These are phyloP conservation scores for Tilletia caries DNA, from an alignment of 1,284 basidiomycete species.

Conservation along the genomic window DNA sequence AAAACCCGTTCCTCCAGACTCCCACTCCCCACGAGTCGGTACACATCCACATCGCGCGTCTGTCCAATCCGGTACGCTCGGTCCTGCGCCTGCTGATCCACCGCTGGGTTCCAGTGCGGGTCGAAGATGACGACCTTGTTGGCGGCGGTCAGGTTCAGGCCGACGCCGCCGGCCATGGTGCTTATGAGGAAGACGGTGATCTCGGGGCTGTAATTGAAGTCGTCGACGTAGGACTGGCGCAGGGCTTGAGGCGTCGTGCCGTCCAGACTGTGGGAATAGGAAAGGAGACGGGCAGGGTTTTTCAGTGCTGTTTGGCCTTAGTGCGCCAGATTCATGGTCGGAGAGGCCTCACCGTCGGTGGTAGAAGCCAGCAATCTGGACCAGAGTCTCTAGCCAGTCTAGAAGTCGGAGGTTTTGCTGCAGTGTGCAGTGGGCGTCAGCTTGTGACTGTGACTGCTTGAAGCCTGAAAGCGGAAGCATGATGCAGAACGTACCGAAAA, in stretches of 20 bases:
- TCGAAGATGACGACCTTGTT: slow-evolving; percentile 87
- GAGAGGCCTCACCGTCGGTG: not conserved
- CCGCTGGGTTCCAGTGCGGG: slow-evolving; percentile 72
- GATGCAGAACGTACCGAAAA: not conserved
- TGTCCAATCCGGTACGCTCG: slow-evolving; percentile 62
- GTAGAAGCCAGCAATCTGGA: slow-evolving; percentile 60
- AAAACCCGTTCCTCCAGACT: slow-evolving; percentile 60
- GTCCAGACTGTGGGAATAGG: slow-evolving; percentile 69
- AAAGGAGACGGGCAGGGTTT: too few relatives aligned
- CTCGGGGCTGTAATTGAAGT: slow-evolving; percentile 70
- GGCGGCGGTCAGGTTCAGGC: slow-evolving; percentile 80
- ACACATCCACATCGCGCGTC: slow-evolving; percentile 35
- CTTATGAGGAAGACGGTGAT: slow-evolving; percentile 79
- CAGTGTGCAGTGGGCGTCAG: too few relatives aligned
- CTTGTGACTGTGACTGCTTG: too few relatives aligned
- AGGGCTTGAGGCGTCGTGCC: slow-evolving; percentile 60
- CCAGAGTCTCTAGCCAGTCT: slow-evolving; percentile 71
- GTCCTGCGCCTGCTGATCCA: slow-evolving; percentile 84
- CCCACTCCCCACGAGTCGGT: slow-evolving; percentile 36
- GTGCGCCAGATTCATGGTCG: not conserved
- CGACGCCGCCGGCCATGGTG: slow-evolving; percentile 71
- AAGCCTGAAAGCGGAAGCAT: too few relatives aligned
- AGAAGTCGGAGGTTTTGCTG: slow-evolving; percentile 73
- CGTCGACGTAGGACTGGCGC: slow-evolving; percentile 65
- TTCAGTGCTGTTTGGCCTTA: not conserved